A percentile compares a stretch with the other conserved stretches of the same genome.
Conservation (phyloP, 164 flowering plant genomes). For the Tinospora cordifolia region DNA sequence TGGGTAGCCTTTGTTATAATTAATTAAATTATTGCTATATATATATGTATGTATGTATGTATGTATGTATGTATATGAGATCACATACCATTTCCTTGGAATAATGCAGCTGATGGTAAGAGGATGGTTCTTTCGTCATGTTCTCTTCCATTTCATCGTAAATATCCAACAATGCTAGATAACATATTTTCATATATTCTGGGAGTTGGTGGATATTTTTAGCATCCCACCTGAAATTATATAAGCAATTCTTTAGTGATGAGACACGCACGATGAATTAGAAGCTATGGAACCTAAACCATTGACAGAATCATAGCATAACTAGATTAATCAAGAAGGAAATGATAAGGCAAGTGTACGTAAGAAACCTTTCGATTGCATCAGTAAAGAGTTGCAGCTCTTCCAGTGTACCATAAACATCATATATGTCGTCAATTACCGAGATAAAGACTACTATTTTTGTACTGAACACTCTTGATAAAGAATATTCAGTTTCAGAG, state of each 20-base stretch:
- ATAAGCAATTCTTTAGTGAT: too few relatives aligned
- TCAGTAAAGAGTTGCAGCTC: conserved; percentile 23
- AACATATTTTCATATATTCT: conserved; percentile 31
- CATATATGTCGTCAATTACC: conserved; percentile 22
- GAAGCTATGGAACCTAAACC: not conserved
- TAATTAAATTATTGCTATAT: too few relatives aligned
- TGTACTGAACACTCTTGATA: conserved; percentile 10
- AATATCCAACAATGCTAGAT: conserved; percentile 20
- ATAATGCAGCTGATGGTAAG: conserved; percentile 16
- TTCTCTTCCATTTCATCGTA: conserved; percentile 26
- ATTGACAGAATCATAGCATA: too few relatives aligned
- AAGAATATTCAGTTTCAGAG: conserved; percentile 16
- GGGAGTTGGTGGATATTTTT: conserved; percentile 26
- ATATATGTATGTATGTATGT: too few relatives aligned
- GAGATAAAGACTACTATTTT: conserved; percentile 16
- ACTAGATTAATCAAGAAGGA: not conserved
- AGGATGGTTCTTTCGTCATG: conserved; percentile 22
- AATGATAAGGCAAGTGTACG: not conserved
- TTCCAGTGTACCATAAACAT: conserved; percentile 21
- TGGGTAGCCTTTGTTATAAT: too few relatives aligned
- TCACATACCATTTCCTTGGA: conserved; percentile 30
- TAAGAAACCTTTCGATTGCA: conserved; percentile 19
- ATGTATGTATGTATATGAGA: not conserved
- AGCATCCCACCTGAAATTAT: conserved; percentile 37
- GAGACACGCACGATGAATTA: too few relatives aligned